These are phyloP conservation scores for Pseudozyma hubeiensis DNA, from an alignment of 1,284 basidiomycete genomes.

Conservation along the genomic window DNA sequence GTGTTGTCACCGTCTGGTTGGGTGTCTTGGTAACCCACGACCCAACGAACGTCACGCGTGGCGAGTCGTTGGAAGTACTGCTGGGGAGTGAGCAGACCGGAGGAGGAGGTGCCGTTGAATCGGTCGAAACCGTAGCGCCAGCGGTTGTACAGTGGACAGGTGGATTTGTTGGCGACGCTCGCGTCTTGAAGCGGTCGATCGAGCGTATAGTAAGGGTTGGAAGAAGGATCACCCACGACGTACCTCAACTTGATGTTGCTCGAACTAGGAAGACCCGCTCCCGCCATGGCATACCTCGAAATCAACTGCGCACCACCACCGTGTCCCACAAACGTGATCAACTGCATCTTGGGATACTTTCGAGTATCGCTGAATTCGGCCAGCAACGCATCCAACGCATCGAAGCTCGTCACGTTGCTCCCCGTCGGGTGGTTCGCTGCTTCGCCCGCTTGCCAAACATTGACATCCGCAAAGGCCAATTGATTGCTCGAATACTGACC, in stretches of 20 bases:
- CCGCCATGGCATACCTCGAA: constrained; percentile 61
- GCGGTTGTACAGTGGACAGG: constrained; percentile 57
- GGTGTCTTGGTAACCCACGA: constrained; percentile 62
- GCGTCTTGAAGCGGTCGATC: constrained; percentile 57
- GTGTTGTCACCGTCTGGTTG: constrained; percentile 59
- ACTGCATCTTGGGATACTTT: constrained; percentile 59
- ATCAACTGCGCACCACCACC: constrained; percentile 66
- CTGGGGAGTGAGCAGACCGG: constrained; percentile 30
- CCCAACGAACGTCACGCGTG: constrained; percentile 60
- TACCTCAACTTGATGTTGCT: constrained; percentile 56
- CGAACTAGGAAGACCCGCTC: constrained; percentile 34
- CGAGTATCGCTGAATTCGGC: constrained; percentile 50
- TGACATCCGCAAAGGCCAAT: constrained; percentile 59
- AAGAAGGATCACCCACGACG: constrained; percentile 64
- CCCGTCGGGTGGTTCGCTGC: constrained; percentile 53
- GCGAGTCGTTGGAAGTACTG: constrained; percentile 59
- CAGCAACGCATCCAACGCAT: constrained; percentile 62
- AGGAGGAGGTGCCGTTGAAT: constrained; percentile 48
- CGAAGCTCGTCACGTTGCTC: constrained; percentile 56
- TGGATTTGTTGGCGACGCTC: constrained; percentile 38
- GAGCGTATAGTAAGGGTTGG: constrained; percentile 59
- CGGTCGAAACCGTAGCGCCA: constrained; percentile 65
- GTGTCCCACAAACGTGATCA: constrained; percentile 65
- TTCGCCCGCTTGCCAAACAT: constrained; percentile 63
- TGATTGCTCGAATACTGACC: constrained; percentile 55